phyloP scores from a whole-genome alignment of 1,284 basidiomycete species.

The Ceratobasidium sp. region DNA sequence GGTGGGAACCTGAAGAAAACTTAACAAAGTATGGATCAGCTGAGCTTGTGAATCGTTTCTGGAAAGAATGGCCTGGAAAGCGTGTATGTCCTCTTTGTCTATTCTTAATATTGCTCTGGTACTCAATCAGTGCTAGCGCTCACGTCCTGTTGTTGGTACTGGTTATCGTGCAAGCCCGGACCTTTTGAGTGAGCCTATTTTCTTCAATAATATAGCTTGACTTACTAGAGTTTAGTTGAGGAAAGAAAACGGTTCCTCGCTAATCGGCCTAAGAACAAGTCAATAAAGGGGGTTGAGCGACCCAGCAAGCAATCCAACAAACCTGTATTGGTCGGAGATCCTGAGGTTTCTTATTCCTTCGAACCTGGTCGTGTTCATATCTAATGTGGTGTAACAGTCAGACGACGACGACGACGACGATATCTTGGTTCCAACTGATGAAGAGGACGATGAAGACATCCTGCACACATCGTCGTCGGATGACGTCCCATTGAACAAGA shows the following conservation, averaged over 20 bases:
- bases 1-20: conserved; percentile 40
- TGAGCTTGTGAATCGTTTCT: conserved; percentile 29
- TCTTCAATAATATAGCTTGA: neutral
- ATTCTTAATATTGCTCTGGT: neutral
- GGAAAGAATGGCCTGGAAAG: conserved; percentile 29
- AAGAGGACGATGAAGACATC: conserved; percentile 25
- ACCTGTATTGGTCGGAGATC: conserved; percentile 8
- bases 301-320: neutral
- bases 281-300: conserved; percentile 19
- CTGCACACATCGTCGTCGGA: conserved; percentile 26
- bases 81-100: conserved; percentile 10
- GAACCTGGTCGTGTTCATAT: neutral
- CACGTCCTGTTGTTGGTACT: conserved; percentile 12
- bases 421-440: neutral
- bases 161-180: neutral
- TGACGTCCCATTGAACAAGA: neutral
- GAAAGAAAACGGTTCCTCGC: conserved; percentile 31
- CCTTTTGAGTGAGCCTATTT: neutral
- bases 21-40: conserved; percentile 36
- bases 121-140: neutral
- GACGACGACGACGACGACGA: conserved; percentile 36
- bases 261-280: conserved; percentile 14
- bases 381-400: neutral
- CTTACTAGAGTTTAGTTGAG: neutral
- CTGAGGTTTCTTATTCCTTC: conserved; percentile 7